Evolutionary conservation across 495 filamentous ascomycete genomes (phyloP), one percentile per base, ranked within the genome.

Genomic region (Penicillium angulare): DNA sequence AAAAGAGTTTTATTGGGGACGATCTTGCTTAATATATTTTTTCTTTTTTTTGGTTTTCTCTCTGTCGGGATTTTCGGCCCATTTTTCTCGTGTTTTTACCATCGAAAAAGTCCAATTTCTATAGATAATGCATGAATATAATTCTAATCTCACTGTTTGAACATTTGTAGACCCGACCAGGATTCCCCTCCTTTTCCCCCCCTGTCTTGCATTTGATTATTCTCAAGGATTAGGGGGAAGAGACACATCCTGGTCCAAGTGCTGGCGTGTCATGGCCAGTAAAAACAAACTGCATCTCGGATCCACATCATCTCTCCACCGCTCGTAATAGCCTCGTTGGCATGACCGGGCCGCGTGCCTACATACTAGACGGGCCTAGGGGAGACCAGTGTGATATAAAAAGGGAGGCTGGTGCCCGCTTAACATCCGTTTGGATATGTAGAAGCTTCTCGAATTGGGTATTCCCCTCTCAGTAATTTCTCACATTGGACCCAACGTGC

Each of bases 281-380:
- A 33, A 21, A 16, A 49, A 55, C 63, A 59, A 66, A 57, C 55
- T 60, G 56, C 62, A 63, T 48, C 43, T 55, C 42, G 62, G 62
- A 60, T 65, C 62, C 62, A 65, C 62, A 36, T 45, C 53, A 56
- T 53, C 61, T 61, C 62, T 63, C 62, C 62, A 65, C 59, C 43
- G 45, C 43, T 27, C 45, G 23, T 35, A 36, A 41, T 35, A 43
- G 44, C 17, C 43, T 26, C 40, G 24, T 40, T 36, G 13, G 17
- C 16, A 36, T 33, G n/a, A n/a, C n/a, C 21, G 15, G 12, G 21
- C 21, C n/a, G 15, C 33, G 33, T 35, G 13, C 33, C 12, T 6
- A n/a, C 16, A 17, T 35, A 35, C 16, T 13, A 17, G 33, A n/a
- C n/a, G n/a, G n/a, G n/a, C n/a, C 33, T 15, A 35, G 12, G 22